Conservation (phyloP, 192 early-diverging fungal species). For the Coemansia sp. region DNA sequence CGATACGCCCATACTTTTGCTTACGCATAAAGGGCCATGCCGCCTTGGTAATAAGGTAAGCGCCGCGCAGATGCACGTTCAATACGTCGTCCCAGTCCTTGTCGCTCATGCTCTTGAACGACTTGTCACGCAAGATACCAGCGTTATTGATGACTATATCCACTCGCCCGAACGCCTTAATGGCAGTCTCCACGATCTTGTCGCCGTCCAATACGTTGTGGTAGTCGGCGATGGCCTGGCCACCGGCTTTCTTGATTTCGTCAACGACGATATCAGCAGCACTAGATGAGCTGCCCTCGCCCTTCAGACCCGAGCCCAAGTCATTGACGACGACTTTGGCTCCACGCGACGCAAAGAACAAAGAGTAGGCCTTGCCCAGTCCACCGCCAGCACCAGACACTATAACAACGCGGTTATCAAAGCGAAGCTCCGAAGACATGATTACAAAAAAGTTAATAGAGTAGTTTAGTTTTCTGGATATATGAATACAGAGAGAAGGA, state of each 20-base stretch:
- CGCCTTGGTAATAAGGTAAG: constrained; percentile 95
- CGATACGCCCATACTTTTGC: constrained; percentile 92
- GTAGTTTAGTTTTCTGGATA: not conserved
- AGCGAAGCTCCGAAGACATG: constrained; percentile 59
- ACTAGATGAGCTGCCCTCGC: constrained; percentile 70
- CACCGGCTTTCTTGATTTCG: constrained; percentile 87
- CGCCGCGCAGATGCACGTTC: constrained; percentile 88
- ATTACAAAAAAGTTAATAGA: not conserved
- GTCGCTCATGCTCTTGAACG: constrained; percentile 97
- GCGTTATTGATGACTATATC: constrained; percentile 99
- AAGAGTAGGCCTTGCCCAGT: constrained; percentile 87
- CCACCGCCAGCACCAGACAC: constrained; percentile 97
- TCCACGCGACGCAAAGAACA: constrained; percentile 87
- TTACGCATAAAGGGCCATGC: constrained; percentile 96
- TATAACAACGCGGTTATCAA: constrained; percentile 84
- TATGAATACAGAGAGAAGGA: not conserved
- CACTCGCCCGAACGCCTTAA: constrained; percentile 92
- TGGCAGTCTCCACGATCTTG: constrained; percentile 96
- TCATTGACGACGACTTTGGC: constrained; percentile 97
- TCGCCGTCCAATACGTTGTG: constrained; percentile 97
- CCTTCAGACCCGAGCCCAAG: constrained; percentile 77
- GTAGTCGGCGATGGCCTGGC: constrained; percentile 95
- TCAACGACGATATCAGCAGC: constrained; percentile 95
- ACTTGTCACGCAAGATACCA: constrained; percentile 96
- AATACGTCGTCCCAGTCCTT: constrained; percentile 96